Evolutionary conservation across 2,329 filamentous ascomycete genomes (phyloP), one percentile per base, ranked within the genome.

Genomic region (Sarocladiaceae sp.): DNA sequence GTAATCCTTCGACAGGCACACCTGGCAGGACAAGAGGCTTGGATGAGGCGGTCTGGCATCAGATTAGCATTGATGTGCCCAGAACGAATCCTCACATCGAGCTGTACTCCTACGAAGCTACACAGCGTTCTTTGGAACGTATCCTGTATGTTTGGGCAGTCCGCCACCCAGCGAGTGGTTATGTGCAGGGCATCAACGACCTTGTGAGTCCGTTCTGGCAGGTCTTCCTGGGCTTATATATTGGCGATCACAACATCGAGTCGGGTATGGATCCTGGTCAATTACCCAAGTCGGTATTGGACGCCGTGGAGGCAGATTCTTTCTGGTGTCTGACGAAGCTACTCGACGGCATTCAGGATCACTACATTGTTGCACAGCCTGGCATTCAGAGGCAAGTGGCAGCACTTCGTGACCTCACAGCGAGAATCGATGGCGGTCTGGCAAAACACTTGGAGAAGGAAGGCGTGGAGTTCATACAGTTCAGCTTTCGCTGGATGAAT

Each of bases 401-500:
- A 29, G 90, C 90, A 33, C 74, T 99, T 56, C 84, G 91, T 55
- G 93, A 99, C 67, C 79, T 99, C 31, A 97, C 93, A 1, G 87
- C 88, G 51, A 80, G 94, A 53, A 99, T 99, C 58, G 93, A 97
- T 66, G 82, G 82, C 25, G 80, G 79, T 3, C 74, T 99, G 46
- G 90, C 92, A 3, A 94, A 88, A 60, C 94, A 99, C 66, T 77
- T 99, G 36, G 90, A 97, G 65, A 81, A 81, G 22, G 91, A 97
- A 69, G 87, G 91, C 28, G 90, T 99, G 25, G 94, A 99, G 66
- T 99, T 99, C 64, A 99, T 99, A 63, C 94, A 99, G 66, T 99
- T 99, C 71, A 97, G 91, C 70, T 99, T 99, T 67, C 82, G 94
- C 53, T 99, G 94, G 94, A 99, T 99, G 94, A 99, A 99, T 64